Conservation (phyloP, 441 rosid genomes). For the Melastoma candidum region DNA sequence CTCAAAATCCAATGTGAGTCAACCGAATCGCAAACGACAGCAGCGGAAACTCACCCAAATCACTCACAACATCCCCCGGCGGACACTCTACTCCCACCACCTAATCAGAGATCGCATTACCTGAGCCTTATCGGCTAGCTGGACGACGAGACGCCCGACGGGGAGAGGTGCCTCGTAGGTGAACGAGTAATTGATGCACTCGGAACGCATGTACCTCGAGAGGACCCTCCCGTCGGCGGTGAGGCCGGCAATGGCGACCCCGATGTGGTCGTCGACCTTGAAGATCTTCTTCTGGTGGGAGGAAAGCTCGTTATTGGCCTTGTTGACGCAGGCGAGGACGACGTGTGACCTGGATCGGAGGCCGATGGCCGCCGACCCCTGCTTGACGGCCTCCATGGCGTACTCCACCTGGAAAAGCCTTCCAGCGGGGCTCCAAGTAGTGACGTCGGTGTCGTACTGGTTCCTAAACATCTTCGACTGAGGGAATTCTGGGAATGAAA, state of each 20-base stretch:
- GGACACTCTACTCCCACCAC: background rate
- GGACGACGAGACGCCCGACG: conserved; percentile 91
- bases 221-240: conserved; percentile 97
- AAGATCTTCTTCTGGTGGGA: conserved; percentile 98
- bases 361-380: conserved; percentile 95
- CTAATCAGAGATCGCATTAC: conserved; percentile 23
- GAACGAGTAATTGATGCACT: conserved; percentile 74
- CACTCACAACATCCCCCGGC: too few relatives aligned
- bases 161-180: conserved; percentile 92
- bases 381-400: conserved; percentile 99
- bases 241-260: conserved; percentile 92
- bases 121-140: conserved; percentile 97
- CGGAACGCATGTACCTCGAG: conserved; percentile 90
- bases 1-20: too few relatives aligned
- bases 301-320: conserved; percentile 90
- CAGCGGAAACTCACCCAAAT: too few relatives aligned
- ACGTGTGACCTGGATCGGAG: conserved; percentile 91
- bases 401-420: conserved; percentile 89
- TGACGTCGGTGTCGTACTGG: conserved; percentile 94
- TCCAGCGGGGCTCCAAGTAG: conserved; percentile 95
- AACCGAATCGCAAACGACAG: too few relatives aligned
- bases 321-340: conserved; percentile 80
- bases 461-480: conserved; percentile 65
- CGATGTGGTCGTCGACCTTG: conserved; percentile 94
- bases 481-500: conserved; percentile 4